These are phyloP conservation scores for Hypomyces perniciosus DNA, from an alignment of 2,329 filamentous ascomycete species.

Conservation along the genomic window DNA sequence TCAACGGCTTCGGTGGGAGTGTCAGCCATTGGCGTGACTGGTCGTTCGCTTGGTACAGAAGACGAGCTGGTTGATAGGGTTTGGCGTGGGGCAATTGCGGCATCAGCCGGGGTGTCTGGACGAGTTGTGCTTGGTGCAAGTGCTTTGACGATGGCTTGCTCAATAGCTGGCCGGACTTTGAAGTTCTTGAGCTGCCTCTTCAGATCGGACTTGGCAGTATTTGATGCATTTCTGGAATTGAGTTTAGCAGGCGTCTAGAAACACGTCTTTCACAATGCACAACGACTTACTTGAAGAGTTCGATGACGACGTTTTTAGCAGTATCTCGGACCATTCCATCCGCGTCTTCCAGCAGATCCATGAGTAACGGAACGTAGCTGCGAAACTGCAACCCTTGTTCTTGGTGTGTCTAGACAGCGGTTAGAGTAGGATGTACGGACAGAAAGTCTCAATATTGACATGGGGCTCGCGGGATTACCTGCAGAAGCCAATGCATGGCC, in stretches of 20 bases:
- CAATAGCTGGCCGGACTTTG: conserved; percentile 82
- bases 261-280: background rate
- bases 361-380: conserved; percentile 72
- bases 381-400: conserved; percentile 76
- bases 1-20: conserved; percentile 64
- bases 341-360: conserved; percentile 83
- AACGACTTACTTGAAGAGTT: conserved; percentile 66
- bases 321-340: conserved; percentile 81
- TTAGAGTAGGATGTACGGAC: conserved; percentile 17
- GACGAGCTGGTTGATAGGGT: conserved; percentile 48
- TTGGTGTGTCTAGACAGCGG: conserved; percentile 61
- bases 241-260: conserved; percentile 8
- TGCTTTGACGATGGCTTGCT: conserved; percentile 70
- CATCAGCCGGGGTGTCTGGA: conserved; percentile 35
- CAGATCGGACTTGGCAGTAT: conserved; percentile 78
- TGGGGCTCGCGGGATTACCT: conserved; percentile 42
- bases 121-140: conserved; percentile 50
- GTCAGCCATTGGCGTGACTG: conserved; percentile 58
- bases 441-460: background rate
- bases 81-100: conserved; percentile 34
- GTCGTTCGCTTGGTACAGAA: conserved; percentile 43
- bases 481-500: conserved; percentile 77
- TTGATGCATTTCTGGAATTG: conserved; percentile 60
- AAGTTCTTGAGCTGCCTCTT: conserved; percentile 79
- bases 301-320: conserved; percentile 76